Evolutionary conservation across 345 rosid species (phyloP), one percentile per base, ranked within the genome.

Genomic region (Durio zibethinus): DNA sequence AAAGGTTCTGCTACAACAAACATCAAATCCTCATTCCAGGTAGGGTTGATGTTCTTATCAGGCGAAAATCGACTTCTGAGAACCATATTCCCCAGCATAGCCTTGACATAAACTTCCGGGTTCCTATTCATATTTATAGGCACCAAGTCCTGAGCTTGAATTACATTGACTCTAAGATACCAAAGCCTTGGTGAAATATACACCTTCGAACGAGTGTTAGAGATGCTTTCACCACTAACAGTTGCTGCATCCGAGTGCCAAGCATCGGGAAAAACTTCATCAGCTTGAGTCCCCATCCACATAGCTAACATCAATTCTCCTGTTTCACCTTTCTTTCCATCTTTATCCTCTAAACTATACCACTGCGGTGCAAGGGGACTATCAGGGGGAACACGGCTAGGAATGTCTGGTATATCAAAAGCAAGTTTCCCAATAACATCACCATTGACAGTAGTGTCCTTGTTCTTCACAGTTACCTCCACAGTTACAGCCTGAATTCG

Each of bases 101-200:
- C 89, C 83, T 86, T 84, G 0, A 86, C 82, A 14, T 77, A 77
- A 77, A 84, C 70, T 77, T 88, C 83, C 4, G 88, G 89, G 2
- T 77, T 72, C 60, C 82, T 68, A 66, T 76, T 84, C 71, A 27
- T 84, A 0, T 85, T 84, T 9, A 48, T 6, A 1, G 76, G 82
- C n/a, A 79, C 80, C 77, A 88, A 79, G 77, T 86, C 91, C 62
- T 88, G 89, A 4, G 89, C 91, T 73, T 78, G 88, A 42, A 86
- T 85, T 67, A 86, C 53, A 15, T 79, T 81, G 43, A 86, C 74
- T 61, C 88, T 64, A 10, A 86, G 76, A 66, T 88, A 86, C 91
- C 91, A 86, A 5, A 86, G 75, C 12, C 78, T 75, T 1, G 85
- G 74, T 4, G 83, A 80, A 45, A 76, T 75, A 64, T 83, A 83